Base-by-base conservation (phyloP, 2,329 filamentous ascomycete genomes). In the Botrytis pseudocinerea region DNA sequence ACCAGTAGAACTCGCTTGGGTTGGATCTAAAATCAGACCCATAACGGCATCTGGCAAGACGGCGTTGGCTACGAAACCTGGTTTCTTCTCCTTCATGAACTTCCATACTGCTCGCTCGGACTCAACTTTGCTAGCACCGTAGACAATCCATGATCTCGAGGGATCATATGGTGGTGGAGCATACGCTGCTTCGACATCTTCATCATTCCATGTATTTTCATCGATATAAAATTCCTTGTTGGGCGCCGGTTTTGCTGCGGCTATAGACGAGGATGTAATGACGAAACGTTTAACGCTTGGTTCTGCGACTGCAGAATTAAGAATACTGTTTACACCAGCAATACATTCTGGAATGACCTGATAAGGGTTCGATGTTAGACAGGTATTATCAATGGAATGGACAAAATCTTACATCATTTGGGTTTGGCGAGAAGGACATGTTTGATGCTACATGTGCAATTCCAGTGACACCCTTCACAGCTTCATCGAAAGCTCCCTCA, bases 401-500 rank as follows among this genome's bases (percentile, higher is more conserved):
- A 12, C 12, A 18, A 28, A 42, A 2, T 9, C 61, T 82, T 16
- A 84, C 82, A 1, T 80, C 76, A 70, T 83, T 78, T 0, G 83
- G 81, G 70, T 86, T 80, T 1, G 80, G 76, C 18, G 77, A 76
- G 16, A 84, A 77, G 1, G 74, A 79, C 61, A 82, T 74, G 46
- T 80, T 76, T 18, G 81, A 81, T 2, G 84, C 84, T 0, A 81
- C 80, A 75, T 86, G 84, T 1, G 80, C 78, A 66, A 86, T 74
- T 2, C 80, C 82, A 2, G 78, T 76, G 25, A 78, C 77, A 32
- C 70, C 79, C 70, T 80, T 77, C 28, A 80, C 72, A n/a, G 76
- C 80, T 40, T 78, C 78, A 42, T 80, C 76, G 40, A 77, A 79
- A 20, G 77, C 77, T 32, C 76, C 77, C 8, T 73, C 69, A 20